Conservation (phyloP, 2,329 filamentous ascomycete species). For the Sclerotinia subarctica region DNA sequence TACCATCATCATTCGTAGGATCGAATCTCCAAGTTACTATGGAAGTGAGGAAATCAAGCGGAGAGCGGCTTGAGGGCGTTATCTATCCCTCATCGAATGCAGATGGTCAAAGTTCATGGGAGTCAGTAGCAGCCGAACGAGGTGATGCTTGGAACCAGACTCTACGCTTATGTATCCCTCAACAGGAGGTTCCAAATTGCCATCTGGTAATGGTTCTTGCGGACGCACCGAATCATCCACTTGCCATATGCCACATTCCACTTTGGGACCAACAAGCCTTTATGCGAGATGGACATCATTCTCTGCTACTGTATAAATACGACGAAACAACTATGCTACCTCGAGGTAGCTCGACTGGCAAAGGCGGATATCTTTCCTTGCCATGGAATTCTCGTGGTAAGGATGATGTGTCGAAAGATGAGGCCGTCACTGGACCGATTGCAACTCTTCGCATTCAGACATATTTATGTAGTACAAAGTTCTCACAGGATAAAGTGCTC, state of each 20-base stretch:
- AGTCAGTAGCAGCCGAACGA: slow-evolving; percentile 74
- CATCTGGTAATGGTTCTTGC: slow-evolving; percentile 89
- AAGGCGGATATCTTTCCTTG: slow-evolving; percentile 80
- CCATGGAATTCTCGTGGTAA: slow-evolving; percentile 72
- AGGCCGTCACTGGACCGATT: slow-evolving; percentile 70
- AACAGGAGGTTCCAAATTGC: slow-evolving; percentile 74
- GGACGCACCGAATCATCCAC: slow-evolving; percentile 81
- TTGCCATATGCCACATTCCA: slow-evolving; percentile 89
- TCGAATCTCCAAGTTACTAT: slow-evolving; percentile 82
- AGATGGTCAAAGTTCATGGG: slow-evolving; percentile 77
- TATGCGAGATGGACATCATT: slow-evolving; percentile 78
- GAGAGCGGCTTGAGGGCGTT: slow-evolving; percentile 81
- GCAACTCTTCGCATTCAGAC: slow-evolving; percentile 78
- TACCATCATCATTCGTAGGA: slow-evolving; percentile 59
- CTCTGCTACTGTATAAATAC: slow-evolving; percentile 80
- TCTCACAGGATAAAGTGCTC: slow-evolving; percentile 87
- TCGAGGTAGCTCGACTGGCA: slow-evolving; percentile 60
- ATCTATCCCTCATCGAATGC: slow-evolving; percentile 85
- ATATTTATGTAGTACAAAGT: slow-evolving; percentile 89
- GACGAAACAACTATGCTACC: slow-evolving; percentile 81
- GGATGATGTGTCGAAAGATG: slow-evolving; percentile 66
- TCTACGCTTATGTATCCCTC: slow-evolving; percentile 73
- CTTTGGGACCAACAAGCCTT: slow-evolving; percentile 93
- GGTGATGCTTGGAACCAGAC: slow-evolving; percentile 87
- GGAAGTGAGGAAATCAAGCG: slow-evolving; percentile 76